Percentiles rank a stretch among this genome's conserved stretches.
Conservation (phyloP, 139 green algal genomes). For the Chlamydomonas incerta region DNA sequence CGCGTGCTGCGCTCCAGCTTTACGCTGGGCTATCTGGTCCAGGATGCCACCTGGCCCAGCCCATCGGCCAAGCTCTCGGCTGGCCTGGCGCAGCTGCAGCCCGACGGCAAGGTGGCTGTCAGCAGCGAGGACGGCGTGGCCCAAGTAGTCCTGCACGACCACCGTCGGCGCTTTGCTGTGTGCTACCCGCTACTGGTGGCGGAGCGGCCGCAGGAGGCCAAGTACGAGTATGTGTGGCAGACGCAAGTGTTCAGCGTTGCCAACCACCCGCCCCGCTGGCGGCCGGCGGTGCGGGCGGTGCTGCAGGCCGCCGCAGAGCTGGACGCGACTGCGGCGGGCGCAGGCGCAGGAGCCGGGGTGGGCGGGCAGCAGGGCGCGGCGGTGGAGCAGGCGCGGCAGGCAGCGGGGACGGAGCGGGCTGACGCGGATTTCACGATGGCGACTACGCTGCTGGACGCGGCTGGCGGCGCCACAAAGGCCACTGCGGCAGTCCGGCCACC, state of each 20-base stretch:
- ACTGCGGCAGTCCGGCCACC: too few species aligned
- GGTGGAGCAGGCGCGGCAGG: too few species aligned
- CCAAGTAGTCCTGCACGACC: constrained; percentile 62
- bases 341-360: too few species aligned
- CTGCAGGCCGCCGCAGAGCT: constrained; percentile 26
- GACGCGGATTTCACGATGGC: too few species aligned
- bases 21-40: constrained; percentile 51
- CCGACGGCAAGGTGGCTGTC: constrained; percentile 57
- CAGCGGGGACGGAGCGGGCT: too few species aligned
- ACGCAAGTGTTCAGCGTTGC: constrained; percentile 54
- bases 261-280: constrained; percentile 48
- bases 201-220: constrained; percentile 31
- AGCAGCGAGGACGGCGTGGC: constrained; percentile 60
- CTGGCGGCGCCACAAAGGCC: too few species aligned
- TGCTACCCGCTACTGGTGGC: constrained; percentile 71
- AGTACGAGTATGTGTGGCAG: constrained; percentile 68
- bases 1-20: constrained; percentile 42
- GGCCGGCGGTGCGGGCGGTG: constrained; percentile 40
- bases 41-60: constrained; percentile 64
- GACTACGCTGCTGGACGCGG: too few species aligned
- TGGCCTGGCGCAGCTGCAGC: constrained; percentile 44
- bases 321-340: neutral
- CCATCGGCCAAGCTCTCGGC: constrained; percentile 29
- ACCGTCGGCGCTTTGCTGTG: constrained; percentile 66
- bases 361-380: too few species aligned